Conservation (phyloP, 345 rosid species). For the Eucalyptus curtisii region DNA sequence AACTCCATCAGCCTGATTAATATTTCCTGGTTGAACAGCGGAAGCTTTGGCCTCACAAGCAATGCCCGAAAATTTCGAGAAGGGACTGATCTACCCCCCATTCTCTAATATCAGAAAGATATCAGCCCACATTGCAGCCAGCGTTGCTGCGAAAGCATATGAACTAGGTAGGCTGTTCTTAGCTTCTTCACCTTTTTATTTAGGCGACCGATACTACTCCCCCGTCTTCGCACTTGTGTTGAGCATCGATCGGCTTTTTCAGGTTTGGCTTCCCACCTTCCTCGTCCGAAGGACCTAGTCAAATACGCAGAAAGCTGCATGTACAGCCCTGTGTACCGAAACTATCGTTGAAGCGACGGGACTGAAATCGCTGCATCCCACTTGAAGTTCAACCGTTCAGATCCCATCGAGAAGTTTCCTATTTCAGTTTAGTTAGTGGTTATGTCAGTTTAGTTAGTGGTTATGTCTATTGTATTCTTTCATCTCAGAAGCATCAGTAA, state of each 20-base stretch:
- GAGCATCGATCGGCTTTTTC: background rate
- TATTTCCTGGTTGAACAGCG: constrained; percentile 30
- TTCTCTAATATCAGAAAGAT: constrained; percentile 80
- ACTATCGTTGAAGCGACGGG: constrained; percentile 44
- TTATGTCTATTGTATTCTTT: background rate
- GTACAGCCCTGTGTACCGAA: constrained; percentile 80
- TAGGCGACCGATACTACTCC: background rate
- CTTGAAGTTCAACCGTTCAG: background rate
- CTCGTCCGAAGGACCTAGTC: constrained; percentile 76
- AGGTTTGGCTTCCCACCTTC: constrained; percentile 90
- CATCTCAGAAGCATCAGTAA: background rate
- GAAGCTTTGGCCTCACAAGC: constrained; percentile 91
- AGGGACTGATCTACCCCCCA: constrained; percentile 89
- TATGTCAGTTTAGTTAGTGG: too few species aligned
- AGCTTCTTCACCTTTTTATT: background rate
- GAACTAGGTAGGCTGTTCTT: constrained; percentile 59
- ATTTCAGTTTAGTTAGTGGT: background rate
- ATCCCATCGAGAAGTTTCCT: background rate
- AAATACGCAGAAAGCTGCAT: constrained; percentile 90
- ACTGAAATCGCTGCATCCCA: background rate
- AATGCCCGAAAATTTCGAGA: constrained; percentile 42
- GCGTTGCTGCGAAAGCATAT: constrained; percentile 85
- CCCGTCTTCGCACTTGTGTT: background rate
- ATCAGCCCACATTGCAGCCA: constrained; percentile 83
- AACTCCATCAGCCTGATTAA: background rate